These are phyloP conservation scores for Colletotrichum horii DNA, from an alignment of 2,329 filamentous ascomycete genomes.

Conservation along the genomic window DNA sequence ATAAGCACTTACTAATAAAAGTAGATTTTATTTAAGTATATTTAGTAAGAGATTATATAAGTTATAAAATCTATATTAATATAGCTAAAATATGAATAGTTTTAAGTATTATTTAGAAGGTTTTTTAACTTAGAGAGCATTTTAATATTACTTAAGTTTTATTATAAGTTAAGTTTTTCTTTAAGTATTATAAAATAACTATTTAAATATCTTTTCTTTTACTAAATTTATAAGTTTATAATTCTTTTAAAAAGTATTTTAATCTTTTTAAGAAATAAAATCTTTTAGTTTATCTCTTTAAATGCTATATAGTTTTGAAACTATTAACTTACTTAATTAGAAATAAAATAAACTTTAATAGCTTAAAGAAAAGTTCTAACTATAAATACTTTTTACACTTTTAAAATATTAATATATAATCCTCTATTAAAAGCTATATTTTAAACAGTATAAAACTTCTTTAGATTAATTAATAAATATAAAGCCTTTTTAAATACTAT, in stretches of 20 bases:
- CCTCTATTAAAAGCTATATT: background rate
- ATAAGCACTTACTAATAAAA: no score
- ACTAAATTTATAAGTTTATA: background rate
- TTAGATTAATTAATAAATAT: background rate
- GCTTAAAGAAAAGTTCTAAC: background rate
- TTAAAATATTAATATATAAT: no score
- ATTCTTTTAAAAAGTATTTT: background rate
- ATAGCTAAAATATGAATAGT: background rate
- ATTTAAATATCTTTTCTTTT: background rate
- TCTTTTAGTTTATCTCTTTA: no score
- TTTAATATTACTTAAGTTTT: background rate
- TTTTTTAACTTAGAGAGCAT: background rate
- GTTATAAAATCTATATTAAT: background rate
- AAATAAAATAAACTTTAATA: background rate
- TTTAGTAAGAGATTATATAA: background rate
- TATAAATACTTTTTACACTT: background rate
- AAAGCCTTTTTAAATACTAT: background rate
- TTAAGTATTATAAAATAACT: background rate
- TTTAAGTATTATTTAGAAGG: background rate
- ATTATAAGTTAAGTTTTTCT: background rate
- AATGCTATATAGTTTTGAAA: no score
- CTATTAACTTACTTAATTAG: background rate
- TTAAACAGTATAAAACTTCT: background rate
- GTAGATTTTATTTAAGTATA: no score
- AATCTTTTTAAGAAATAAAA: no score